A percentile compares a stretch with the other conserved stretches of the same genome.
Conservation (phyloP, 75 land plant genomes). For the Chamaecyparis obtusa region DNA sequence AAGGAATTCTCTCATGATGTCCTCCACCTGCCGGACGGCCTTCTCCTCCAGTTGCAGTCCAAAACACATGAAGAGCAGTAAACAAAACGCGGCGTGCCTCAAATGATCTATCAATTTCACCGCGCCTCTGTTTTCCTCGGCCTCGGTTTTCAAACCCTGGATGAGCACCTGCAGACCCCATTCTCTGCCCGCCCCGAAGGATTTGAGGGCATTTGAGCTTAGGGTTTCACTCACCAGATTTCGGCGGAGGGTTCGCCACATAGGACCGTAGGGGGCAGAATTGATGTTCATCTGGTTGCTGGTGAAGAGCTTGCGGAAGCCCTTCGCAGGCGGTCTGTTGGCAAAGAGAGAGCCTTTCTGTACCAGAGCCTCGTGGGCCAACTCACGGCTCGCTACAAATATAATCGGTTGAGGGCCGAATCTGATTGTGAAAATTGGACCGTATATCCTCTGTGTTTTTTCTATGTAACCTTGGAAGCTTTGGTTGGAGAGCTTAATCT, state of each 20-base stretch:
- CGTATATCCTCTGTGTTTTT: background rate
- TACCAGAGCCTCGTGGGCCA: conserved; percentile 25
- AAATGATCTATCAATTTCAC: conserved; percentile 45
- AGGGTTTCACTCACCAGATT: conserved; percentile 64
- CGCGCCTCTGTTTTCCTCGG: conserved; percentile 15
- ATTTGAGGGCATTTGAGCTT: conserved; percentile 26
- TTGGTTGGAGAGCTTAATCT: background rate
- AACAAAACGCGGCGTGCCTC: conserved; percentile 40
- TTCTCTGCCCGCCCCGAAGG: conserved; percentile 38
- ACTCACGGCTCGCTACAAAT: background rate
- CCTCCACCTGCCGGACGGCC: conserved; percentile 30
- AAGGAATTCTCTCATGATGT: conserved; percentile 41
- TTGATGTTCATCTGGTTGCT: conserved; percentile 65
- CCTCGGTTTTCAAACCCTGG: conserved; percentile 26
- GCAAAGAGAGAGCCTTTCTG: conserved; percentile 20
- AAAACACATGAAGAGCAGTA: conserved; percentile 53
- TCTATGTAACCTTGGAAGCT: background rate
- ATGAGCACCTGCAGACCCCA: conserved; percentile 46
- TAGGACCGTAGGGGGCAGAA: conserved; percentile 64
- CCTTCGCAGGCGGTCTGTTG: conserved; percentile 49
- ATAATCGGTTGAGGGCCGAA: conserved; percentile 12
- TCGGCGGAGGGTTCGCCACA: conserved; percentile 61
- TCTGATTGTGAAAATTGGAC: conserved; percentile 17
- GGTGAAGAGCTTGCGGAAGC: conserved; percentile 47
- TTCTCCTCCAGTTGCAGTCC: conserved; percentile 47